Evolutionary conservation across 495 filamentous ascomycete species (phyloP), one percentile per base, ranked within the genome.

Genomic region (Aspergillus biplanus): DNA sequence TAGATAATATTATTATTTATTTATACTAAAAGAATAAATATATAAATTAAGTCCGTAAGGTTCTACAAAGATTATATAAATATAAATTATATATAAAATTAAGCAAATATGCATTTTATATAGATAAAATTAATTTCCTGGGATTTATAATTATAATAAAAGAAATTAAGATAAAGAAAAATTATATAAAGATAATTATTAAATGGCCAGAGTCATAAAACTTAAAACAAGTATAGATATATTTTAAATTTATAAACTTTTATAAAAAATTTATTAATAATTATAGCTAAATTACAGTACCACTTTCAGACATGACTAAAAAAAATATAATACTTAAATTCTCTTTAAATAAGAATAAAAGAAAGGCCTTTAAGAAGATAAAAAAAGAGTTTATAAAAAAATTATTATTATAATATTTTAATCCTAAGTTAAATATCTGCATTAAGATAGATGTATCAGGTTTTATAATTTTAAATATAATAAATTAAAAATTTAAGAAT

Each of bases 341-440:
- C 6, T 39, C 35, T 52, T 27, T 52, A 52, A 52, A 52, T 31
- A 52, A 31, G 32, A 52, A 31, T 27, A 52, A 27, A 12, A 52
- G 49, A 31, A 52, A 31, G 12, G 32, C 32, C 12, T 52, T 27
- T 52, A 52, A 52, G 18, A 11, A 52, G 49, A 5, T 18, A 27
- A 52, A 52, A 18, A 39, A n/a, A n/a, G 35, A 39, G 12, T 39
- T 39, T 39, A 39, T 39, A 39, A 39, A 39, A 12, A 39, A 12
- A n/a, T n/a, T n/a, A n/a, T n/a, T n/a, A n/a, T n/a, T n/a, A n/a
- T n/a, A n/a, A n/a, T n/a, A n/a, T n/a, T n/a, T n/a, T n/a, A n/a
- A n/a, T n/a, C n/a, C n/a, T n/a, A n/a, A n/a, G n/a, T n/a, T n/a
- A n/a, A n/a, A n/a, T n/a, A n/a, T n/a, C n/a, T n/a, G n/a, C n/a